Evolutionary conservation across 1,139 yeast species (phyloP).

Genomic region (Nematodospora anomalae): DNA sequence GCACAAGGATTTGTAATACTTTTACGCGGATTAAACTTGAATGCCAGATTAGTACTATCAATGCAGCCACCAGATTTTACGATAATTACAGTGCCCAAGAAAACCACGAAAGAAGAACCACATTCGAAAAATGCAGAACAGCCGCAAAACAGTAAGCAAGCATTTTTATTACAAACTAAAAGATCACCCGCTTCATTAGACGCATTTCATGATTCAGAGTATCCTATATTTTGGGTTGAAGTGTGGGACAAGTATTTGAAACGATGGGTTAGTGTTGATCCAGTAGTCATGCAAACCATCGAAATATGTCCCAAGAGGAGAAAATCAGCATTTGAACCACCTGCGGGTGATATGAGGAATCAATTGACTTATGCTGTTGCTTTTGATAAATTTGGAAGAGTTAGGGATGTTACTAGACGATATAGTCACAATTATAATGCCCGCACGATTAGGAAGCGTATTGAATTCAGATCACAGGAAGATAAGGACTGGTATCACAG

Average conservation of each 20-base stretch:
- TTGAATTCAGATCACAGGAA: constrained; percentile 53
- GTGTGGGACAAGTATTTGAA: constrained; percentile 78
- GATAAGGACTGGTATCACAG: constrained; percentile 66
- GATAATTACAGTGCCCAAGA: constrained; percentile 22
- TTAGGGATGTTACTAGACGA: constrained; percentile 82
- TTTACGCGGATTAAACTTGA: constrained; percentile 67
- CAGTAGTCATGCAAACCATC: constrained; percentile 60
- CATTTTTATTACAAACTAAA: neutral
- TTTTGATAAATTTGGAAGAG: constrained; percentile 62
- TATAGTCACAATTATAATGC: constrained; percentile 73
- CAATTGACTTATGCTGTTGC: constrained; percentile 75
- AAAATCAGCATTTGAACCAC: constrained; percentile 74
- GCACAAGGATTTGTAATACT: constrained; percentile 87
- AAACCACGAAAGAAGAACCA: constrained; percentile 7
- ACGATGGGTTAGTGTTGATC: constrained; percentile 86
- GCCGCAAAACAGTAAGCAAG: constrained; percentile 4
- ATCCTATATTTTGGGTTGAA: constrained; percentile 90
- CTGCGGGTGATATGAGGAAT: constrained; percentile 58
- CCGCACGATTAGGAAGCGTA: constrained; percentile 69
- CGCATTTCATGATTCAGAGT: constrained; percentile 34
- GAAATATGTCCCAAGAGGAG: constrained; percentile 63
- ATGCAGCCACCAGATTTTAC: constrained; percentile 90
- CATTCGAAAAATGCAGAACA: constrained; percentile 1
- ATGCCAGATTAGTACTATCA: constrained; percentile 75
- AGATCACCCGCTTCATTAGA: constrained; percentile 7